These are phyloP conservation scores for Nakaseomyces nivariensis DNA, from an alignment of 1,139 yeast genomes.

Conservation along the genomic window DNA sequence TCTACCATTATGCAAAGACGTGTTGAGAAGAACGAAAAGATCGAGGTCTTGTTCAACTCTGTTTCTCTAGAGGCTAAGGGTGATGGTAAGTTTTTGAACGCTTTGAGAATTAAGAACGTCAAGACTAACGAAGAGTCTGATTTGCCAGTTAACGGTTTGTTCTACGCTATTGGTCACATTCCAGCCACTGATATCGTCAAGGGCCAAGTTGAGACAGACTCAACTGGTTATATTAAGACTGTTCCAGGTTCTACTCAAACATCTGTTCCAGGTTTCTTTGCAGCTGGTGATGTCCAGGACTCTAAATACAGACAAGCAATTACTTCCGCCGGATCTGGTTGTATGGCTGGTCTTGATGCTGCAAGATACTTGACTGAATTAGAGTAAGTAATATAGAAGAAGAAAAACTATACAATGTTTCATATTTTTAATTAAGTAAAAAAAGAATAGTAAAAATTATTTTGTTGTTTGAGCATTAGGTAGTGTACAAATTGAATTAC, in stretches of 20 bases:
- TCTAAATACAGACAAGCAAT: slow-evolving; percentile 96
- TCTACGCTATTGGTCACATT: slow-evolving; percentile 95
- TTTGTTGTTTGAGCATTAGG: too few species aligned
- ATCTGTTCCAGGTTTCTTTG: slow-evolving; percentile 85
- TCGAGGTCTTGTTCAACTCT: slow-evolving; percentile 82
- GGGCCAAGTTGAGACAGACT: slow-evolving; percentile 76
- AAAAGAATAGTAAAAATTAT: background rate
- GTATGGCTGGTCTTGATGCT: slow-evolving; percentile 98
- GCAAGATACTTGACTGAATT: slow-evolving; percentile 72
- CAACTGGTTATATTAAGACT: slow-evolving; percentile 78
- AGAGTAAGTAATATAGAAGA: slow-evolving; percentile 31
- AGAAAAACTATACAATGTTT: background rate
- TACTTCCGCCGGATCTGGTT: slow-evolving; percentile 98
- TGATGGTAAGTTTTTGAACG: slow-evolving; percentile 65
- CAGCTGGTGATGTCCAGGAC: slow-evolving; percentile 99
- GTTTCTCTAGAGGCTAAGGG: slow-evolving; percentile 86
- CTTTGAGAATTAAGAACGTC: slow-evolving; percentile 56
- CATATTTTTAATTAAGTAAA: background rate
- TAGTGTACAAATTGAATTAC: too few species aligned
- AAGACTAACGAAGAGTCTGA: slow-evolving; percentile 60
- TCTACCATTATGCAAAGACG: slow-evolving; percentile 95
- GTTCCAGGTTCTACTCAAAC: slow-evolving; percentile 82
- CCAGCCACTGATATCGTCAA: slow-evolving; percentile 85
- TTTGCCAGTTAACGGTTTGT: slow-evolving; percentile 78
- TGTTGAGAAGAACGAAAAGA: slow-evolving; percentile 70